Evolutionary conservation across 2,329 filamentous ascomycete species (phyloP), one percentile per base, ranked within the genome.

Genomic region (Diaporthe citri): DNA sequence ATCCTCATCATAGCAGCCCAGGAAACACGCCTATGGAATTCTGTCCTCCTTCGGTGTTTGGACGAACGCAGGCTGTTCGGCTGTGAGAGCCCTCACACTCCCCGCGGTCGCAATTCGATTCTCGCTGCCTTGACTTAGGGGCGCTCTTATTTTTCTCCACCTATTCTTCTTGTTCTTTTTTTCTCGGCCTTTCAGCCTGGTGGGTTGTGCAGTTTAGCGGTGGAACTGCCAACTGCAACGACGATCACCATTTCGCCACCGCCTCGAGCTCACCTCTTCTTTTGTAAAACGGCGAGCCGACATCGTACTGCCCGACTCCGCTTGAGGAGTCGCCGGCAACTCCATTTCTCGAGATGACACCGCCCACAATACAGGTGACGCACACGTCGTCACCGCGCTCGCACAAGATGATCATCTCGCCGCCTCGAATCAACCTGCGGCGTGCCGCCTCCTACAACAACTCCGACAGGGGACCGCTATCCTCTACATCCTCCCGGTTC

Each of bases 401-500:
- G 74, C 80, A 85, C 78, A 90, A 88, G 79, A 86, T 90, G 82
- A 85, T 89, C 78, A 83, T 90, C 72, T 85, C 86, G 25, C 86
- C 89, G 48, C 89, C 90, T 70, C 85, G 89, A 59, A 85, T 93
- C 76, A 92, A 90, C 80, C 85, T 92, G 78, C 87, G 91, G 62
- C 85, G 89, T 77, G 87, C 89, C 43, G 86, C 86, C n/a, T 90
- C 90, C 4, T 93, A 90, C 81, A 88, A 85, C 75, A 82, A 87
- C 74, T 84, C 87, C 76, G 90, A 92, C 78, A 88, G 83, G 80
- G 86, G 82, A 0, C 88, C 89, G 9, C 80, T 90, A 13, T 92
- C 90, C 34, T 90, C 90, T 67, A 92, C 88, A 36, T 92, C 88
- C 46, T 91, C 91, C 25, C 86, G 90, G 62, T 92, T 92, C 83